Evolutionary conservation across 1,284 basidiomycete genomes (phyloP).

Genomic region (Malassezia obtusa): DNA sequence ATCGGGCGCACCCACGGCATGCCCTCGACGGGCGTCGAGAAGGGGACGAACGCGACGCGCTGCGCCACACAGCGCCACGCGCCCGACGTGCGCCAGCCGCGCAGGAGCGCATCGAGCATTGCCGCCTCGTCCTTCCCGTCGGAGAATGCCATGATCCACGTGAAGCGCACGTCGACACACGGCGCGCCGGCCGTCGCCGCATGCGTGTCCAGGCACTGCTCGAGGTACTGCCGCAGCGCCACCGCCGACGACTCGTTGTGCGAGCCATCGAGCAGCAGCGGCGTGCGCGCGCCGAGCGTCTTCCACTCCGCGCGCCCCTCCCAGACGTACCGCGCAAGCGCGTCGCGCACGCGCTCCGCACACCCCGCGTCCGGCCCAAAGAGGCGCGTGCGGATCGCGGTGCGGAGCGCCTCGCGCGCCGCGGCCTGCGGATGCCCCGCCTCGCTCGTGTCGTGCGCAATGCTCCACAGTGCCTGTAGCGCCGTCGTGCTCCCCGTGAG

Average conservation of each 20-base stretch:
- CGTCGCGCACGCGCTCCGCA: slow-evolving; percentile 17
- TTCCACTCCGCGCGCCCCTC: slow-evolving; percentile 70
- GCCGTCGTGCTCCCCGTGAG: slow-evolving; percentile 34
- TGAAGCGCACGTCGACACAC: slow-evolving; percentile 17
- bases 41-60: slow-evolving; percentile 30
- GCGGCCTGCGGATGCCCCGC: slow-evolving; percentile 7
- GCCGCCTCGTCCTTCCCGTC: slow-evolving; percentile 32
- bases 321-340: slow-evolving; percentile 54
- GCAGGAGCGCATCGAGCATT: slow-evolving; percentile 29
- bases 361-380: slow-evolving; percentile 20
- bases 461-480: slow-evolving; percentile 36
- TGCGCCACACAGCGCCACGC: slow-evolving; percentile 14
- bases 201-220: slow-evolving; percentile 29
- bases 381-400: slow-evolving; percentile 33
- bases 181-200: background rate
- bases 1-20: slow-evolving; percentile 43
- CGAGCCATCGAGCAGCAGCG: slow-evolving; percentile 72
- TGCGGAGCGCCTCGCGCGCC: slow-evolving; percentile 29
- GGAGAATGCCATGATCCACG: slow-evolving; percentile 38
- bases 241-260: slow-evolving; percentile 79
- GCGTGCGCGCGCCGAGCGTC: slow-evolving; percentile 49
- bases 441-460: slow-evolving; percentile 30
- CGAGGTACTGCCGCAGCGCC: slow-evolving; percentile 64
- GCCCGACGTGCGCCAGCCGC: background rate
- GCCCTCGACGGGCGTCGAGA: slow-evolving; percentile 39